Base-by-base conservation (phyloP, 2,329 filamentous ascomycete species). In the Fusarium sacchari region DNA sequence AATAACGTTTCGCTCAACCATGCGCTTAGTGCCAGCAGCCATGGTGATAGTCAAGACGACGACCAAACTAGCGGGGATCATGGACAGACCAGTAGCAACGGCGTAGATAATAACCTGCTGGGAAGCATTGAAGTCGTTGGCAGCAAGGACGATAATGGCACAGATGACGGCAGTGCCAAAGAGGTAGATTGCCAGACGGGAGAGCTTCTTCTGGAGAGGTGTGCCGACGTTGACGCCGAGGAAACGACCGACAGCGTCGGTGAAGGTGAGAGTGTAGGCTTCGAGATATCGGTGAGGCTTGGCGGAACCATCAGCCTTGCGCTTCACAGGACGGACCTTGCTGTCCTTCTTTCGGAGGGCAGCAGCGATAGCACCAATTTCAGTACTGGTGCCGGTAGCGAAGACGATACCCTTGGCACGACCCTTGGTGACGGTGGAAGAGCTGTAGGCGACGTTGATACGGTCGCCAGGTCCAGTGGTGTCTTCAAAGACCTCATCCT, bases 191-290 rank as follows among this genome's bases (percentile, higher is more conserved):
- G 92, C 92, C 56, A 94, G 86, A 79, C 89, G 89, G 53, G 91
- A 92, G 22, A 94, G 84, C 77, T 92, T 93, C 74, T 88, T 87
- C 80, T 93, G 91, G 24, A 94, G 84, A 7, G 92, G 92, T 17
- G 92, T 93, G 52, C 92, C 92, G 18, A 92, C 87, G 61, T 89
- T 91, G 67, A 93, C 87, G 58, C 92, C 91, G 14, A 93, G 84
- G 77, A 94, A 92, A 42, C 86, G 85, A 9, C 89, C 90, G 65
- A 91, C 81, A 11, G 87, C 88, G 78, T 92, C 89, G 18, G 84
- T 86, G 46, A 86, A 80, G 7, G 89, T 91, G 81, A 86, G 73
- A 14, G 81, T 81, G 46, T 81, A 84, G 39, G 84, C 84, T 71
- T 85, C 80, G 24, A 84, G 70, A 70, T 90, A 88, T 75, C 87